A percentile compares a stretch with the other conserved stretches of the same genome.
These are phyloP conservation scores for Phytophthora hybrid DNA, from an alignment of 352 stramenopile species.

Conservation along the genomic window DNA sequence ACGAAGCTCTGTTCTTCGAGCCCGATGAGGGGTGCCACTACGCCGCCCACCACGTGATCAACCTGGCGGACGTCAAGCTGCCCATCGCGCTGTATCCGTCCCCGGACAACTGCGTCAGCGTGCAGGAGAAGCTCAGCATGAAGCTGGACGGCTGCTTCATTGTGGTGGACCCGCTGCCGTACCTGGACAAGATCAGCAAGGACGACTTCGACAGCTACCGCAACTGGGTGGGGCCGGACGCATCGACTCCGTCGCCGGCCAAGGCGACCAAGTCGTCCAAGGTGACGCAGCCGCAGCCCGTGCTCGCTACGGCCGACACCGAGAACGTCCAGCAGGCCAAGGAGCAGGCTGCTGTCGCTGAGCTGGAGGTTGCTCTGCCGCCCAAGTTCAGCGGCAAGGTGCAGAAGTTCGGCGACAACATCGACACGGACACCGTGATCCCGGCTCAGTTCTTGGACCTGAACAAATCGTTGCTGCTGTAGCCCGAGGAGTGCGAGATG, in stretches of 20 bases:
- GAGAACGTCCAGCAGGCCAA: conserved; percentile 53
- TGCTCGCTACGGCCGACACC: conserved; percentile 37
- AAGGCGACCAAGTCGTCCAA: conserved; percentile 48
- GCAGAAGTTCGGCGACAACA: conserved; percentile 81
- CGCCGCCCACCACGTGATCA: conserved; percentile 78
- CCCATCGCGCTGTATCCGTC: conserved; percentile 81
- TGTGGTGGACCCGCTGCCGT: conserved; percentile 72
- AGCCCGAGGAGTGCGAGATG: conserved; percentile 81
- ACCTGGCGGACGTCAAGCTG: conserved; percentile 63
- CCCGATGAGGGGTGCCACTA: no score
- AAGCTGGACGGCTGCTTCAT: conserved; percentile 87
- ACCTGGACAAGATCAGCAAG: conserved; percentile 68
- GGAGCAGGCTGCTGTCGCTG: conserved; percentile 65
- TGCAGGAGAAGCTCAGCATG: conserved; percentile 78
- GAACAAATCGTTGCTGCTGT: conserved; percentile 82
- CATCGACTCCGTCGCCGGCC: conserved; percentile 24
- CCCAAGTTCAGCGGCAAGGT: conserved; percentile 72
- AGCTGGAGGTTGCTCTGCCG: conserved; percentile 61
- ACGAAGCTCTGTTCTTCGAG: no score
- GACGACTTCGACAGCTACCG: conserved; percentile 85
- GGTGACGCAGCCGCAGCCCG: conserved; percentile 54
- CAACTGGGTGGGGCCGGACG: conserved; percentile 67
- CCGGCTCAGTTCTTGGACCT: conserved; percentile 86
- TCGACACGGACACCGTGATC: conserved; percentile 85
- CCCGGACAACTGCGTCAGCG: conserved; percentile 81